phyloP scores from a whole-genome alignment of 192 early-diverging fungal species.

The Paraglomus brasilianum region DNA sequence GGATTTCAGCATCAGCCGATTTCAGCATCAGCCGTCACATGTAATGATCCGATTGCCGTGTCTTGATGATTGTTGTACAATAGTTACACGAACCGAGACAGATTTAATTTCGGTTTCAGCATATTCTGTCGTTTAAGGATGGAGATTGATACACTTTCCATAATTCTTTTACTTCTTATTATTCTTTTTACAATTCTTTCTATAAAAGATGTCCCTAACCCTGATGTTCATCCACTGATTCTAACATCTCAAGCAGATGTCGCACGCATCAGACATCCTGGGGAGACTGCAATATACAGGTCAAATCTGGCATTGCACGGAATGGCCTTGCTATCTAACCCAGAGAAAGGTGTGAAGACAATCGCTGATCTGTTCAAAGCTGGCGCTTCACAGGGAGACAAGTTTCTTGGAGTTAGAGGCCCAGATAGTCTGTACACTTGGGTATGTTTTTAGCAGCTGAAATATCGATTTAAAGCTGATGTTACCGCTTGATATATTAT shows the following conservation, averaged over 20 bases:
- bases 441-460: no score
- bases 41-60: no score
- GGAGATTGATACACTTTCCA: conserved; percentile 52
- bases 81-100: no score
- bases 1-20: no score
- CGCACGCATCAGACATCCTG: conserved; percentile 46
- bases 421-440: conserved; percentile 26
- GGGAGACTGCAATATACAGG: conserved; percentile 54
- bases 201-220: conserved; percentile 38
- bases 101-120: no score
- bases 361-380: conserved; percentile 48
- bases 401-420: conserved; percentile 23
- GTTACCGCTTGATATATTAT: conserved; percentile 1
- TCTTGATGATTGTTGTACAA: no score
- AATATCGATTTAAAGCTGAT: conserved; percentile 4
- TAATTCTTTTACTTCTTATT: conserved; percentile 39
- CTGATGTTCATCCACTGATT: conserved; percentile 61
- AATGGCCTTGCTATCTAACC: conserved; percentile 36
- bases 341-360: conserved; percentile 44
- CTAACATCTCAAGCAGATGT: conserved; percentile 54
- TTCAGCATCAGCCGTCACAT: no score
- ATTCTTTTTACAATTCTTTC: conserved; percentile 35
- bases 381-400: conserved; percentile 29
- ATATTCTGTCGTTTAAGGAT: no score
- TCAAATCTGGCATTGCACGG: conserved; percentile 46